Percentiles rank a stretch among this genome's conserved stretches.
phyloP scores from a whole-genome alignment of 768 basidiomycete species.

The Gloeostereum incarnatum region DNA sequence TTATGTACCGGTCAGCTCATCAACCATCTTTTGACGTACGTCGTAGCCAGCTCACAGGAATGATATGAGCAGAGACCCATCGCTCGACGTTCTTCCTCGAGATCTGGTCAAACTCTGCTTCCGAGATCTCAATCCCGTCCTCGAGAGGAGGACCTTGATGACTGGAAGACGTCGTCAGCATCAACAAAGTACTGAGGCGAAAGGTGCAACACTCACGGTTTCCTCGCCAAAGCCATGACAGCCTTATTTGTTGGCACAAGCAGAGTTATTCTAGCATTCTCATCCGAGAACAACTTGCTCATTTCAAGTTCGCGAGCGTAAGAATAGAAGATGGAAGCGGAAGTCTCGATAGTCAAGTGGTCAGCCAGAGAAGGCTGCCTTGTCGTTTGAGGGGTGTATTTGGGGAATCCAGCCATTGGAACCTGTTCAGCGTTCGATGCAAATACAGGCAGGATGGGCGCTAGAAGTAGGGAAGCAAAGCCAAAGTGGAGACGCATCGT shows the following conservation, averaged over 20 bases:
- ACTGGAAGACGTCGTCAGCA: constrained; percentile 22
- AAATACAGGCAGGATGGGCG: neutral
- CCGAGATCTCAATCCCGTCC: constrained; percentile 49
- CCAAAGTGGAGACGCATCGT: no score
- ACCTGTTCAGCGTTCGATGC: neutral
- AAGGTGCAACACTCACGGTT: constrained; percentile 55
- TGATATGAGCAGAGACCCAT: constrained; percentile 79
- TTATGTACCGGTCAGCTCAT: constrained; percentile 10
- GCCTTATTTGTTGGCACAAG: constrained; percentile 86
- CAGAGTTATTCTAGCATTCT: constrained; percentile 37
- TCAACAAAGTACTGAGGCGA: neutral
- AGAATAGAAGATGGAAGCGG: constrained; percentile 75
- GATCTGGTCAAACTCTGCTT: constrained; percentile 52
- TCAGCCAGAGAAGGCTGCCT: constrained; percentile 57
- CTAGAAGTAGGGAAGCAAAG: no score
- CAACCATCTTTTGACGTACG: neutral
- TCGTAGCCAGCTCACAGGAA: constrained; percentile 50
- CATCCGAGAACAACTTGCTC: constrained; percentile 38
- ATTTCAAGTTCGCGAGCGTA: constrained; percentile 68
- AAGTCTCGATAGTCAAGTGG: constrained; percentile 66
- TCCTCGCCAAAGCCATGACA: constrained; percentile 68
- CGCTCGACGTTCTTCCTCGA: constrained; percentile 62
- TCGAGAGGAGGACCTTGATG: constrained; percentile 48
- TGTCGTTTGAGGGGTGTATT: constrained; percentile 27
- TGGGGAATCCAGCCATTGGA: constrained; percentile 1